Conservation (phyloP, 108 stramenopile species). For the Cyclostephanos invisitatus region DNA sequence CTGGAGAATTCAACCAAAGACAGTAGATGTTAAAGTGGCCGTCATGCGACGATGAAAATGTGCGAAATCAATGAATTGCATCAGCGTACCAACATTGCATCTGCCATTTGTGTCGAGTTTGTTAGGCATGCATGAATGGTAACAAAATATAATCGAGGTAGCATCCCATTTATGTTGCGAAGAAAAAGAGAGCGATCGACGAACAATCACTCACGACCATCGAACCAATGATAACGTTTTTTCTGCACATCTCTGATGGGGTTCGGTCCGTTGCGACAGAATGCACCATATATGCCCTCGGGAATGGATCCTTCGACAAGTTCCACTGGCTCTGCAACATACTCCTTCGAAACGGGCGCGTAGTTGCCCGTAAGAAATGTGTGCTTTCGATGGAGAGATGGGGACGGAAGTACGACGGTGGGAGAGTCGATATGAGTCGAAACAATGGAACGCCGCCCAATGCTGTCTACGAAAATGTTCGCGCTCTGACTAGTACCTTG, state of each 20-base stretch:
- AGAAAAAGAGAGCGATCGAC: constrained; percentile 1
- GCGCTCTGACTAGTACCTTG: background rate
- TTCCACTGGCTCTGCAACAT: constrained; percentile 32
- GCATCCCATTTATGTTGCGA: background rate
- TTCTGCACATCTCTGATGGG: constrained; percentile 24
- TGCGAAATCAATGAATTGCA: background rate
- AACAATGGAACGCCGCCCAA: background rate
- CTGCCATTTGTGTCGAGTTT: constrained; percentile 3
- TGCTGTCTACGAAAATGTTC: background rate
- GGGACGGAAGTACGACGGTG: background rate
- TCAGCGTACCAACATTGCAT: constrained; percentile 45
- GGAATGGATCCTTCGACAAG: constrained; percentile 53
- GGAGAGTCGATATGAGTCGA: background rate
- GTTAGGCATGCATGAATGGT: background rate
- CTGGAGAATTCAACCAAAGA: constrained; percentile 1
- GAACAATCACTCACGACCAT: constrained; percentile 35
- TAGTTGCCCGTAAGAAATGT: constrained; percentile 49
- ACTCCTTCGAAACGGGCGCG: constrained; percentile 43
- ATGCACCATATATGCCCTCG: constrained; percentile 29
- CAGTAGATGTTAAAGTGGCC: background rate
- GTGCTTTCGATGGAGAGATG: constrained; percentile 9
- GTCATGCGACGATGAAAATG: background rate
- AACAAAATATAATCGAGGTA: background rate
- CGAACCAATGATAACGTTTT: constrained; percentile 60
- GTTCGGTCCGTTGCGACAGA: constrained; percentile 53